Evolutionary conservation across 257 asterid genomes (phyloP), one percentile per base, ranked within the genome.

Genomic region (Capsicum rhomboideum): DNA sequence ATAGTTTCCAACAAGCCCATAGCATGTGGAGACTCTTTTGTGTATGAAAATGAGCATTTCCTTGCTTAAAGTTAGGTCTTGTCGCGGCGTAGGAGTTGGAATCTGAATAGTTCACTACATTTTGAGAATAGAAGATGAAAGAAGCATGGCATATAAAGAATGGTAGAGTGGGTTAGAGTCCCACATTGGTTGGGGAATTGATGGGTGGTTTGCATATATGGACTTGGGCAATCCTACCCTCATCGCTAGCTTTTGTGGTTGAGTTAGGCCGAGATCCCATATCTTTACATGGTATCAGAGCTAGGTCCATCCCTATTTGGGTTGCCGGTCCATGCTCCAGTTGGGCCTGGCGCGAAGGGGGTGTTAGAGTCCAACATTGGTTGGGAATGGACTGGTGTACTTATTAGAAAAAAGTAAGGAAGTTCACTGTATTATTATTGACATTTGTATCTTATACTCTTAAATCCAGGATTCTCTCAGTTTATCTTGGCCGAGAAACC

Each of bases 401-500:
- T 58, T 58, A 10, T n/a, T 34, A 2, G 4, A 34, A 34, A 34
- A 2, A n/a, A n/a, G n/a, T n/a, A 58, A 20, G 66, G 14, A 58
- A 58, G 29, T 67, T 67, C 50, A 8, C 17, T 10, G 29, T 75
- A 54, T 42, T 85, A 31, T 78, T 72, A 86, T 82, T 90, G 81
- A 89, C 80, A 55, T 66, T 61, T 88, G 78, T 78, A 18, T 83
- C 23, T 82, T 75, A 26, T 52, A 81, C 87, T 88, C 78, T 85
- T 85, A 83, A 82, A 83, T 75, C 20, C 85, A 95, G 99, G 86
- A 86, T 91, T 85, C 93, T 96, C 63, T 89, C 98, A 0, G 89
- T 90, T 83, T 96, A 89, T 87, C 86, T 94, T 92, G 99, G 97
- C 31, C 85, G 54, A 34, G 98, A 95, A 61, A 90, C 92, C 23